Evolutionary conservation across 176 grass and related monocot species (phyloP).

Genomic region (Themeda triandra): DNA sequence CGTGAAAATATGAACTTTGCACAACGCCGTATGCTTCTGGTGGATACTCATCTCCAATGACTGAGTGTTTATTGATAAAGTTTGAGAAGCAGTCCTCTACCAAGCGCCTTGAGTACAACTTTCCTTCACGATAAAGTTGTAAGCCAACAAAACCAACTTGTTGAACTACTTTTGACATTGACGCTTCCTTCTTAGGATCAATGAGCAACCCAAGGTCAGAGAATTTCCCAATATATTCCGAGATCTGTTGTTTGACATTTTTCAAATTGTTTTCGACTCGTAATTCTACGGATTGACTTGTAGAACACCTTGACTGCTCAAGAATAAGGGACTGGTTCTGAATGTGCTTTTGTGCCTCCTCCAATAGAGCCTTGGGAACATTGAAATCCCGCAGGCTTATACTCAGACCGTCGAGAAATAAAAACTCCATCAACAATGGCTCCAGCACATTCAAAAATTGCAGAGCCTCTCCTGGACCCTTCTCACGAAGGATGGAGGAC

Average conservation of each 20-base stretch:
- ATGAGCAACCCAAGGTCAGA: constrained; percentile 59
- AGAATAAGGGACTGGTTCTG: constrained; percentile 52
- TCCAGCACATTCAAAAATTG: constrained; percentile 77
- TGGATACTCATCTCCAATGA: constrained; percentile 43
- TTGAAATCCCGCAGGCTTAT: constrained; percentile 73
- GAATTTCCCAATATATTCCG: constrained; percentile 50
- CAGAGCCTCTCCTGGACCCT: constrained; percentile 63
- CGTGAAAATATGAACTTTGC: constrained; percentile 69
- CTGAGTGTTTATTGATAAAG: constrained; percentile 63
- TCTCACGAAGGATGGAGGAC: constrained; percentile 48
- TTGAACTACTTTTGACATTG: constrained; percentile 71
- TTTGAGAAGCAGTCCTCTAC: constrained; percentile 81
- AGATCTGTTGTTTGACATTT: constrained; percentile 55
- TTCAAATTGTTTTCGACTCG: constrained; percentile 68
- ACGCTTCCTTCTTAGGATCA: constrained; percentile 64
- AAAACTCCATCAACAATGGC: constrained; percentile 81
- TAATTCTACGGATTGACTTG: constrained; percentile 56
- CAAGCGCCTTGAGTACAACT: constrained; percentile 70
- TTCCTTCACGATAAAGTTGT: constrained; percentile 74
- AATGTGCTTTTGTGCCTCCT: constrained; percentile 54
- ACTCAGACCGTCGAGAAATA: constrained; percentile 82
- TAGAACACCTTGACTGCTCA: constrained; percentile 45
- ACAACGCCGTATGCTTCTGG: constrained; percentile 82
- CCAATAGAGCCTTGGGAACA: constrained; percentile 50
- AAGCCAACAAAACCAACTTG: constrained; percentile 87